phyloP scores from a whole-genome alignment of 257 asterid genomes.

The Coffea eugenioides region DNA sequence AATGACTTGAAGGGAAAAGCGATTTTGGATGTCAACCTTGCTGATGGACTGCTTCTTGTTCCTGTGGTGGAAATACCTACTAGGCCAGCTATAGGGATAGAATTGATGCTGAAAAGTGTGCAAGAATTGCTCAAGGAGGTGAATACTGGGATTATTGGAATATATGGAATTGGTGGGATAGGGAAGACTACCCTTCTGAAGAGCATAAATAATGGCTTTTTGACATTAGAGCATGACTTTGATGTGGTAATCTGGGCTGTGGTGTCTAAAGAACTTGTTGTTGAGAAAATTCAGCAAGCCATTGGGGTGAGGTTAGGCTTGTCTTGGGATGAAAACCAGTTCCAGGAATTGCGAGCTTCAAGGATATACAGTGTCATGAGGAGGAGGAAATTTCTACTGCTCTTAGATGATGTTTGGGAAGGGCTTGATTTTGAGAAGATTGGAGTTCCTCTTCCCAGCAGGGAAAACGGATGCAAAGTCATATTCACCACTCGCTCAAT shows the following conservation, averaged over 20 bases:
- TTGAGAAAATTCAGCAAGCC: slow-evolving; percentile 49
- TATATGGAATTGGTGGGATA: slow-evolving; percentile 30
- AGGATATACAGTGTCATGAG: slow-evolving; percentile 41
- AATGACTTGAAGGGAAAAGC: slow-evolving; percentile 36
- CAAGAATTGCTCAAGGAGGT: slow-evolving; percentile 27
- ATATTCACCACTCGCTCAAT: slow-evolving; percentile 43
- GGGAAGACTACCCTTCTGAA: slow-evolving; percentile 37
- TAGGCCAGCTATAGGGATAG: slow-evolving; percentile 43
- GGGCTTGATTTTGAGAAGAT: slow-evolving; percentile 43
- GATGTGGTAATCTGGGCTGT: slow-evolving; percentile 48
- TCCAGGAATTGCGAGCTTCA: slow-evolving; percentile 37
- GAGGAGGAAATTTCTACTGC: slow-evolving; percentile 37
- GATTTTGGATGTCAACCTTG: slow-evolving; percentile 35
- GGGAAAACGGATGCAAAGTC: slow-evolving; percentile 40
- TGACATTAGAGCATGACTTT: slow-evolving; percentile 33
- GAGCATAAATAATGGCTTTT: slow-evolving; percentile 39
- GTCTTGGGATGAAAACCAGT: slow-evolving; percentile 45
- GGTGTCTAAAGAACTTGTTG: slow-evolving; percentile 37
- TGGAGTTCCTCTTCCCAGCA: slow-evolving; percentile 40
- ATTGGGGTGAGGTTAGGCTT: slow-evolving; percentile 44
- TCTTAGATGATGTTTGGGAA: slow-evolving; percentile 55
- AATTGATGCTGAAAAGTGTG: slow-evolving; percentile 33
- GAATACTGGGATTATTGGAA: slow-evolving; percentile 15
- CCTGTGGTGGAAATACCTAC: slow-evolving; percentile 49
- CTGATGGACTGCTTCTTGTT: slow-evolving; percentile 44